Conservation (phyloP, 2,329 filamentous ascomycete species). For the Sclerotinia nivalis region DNA sequence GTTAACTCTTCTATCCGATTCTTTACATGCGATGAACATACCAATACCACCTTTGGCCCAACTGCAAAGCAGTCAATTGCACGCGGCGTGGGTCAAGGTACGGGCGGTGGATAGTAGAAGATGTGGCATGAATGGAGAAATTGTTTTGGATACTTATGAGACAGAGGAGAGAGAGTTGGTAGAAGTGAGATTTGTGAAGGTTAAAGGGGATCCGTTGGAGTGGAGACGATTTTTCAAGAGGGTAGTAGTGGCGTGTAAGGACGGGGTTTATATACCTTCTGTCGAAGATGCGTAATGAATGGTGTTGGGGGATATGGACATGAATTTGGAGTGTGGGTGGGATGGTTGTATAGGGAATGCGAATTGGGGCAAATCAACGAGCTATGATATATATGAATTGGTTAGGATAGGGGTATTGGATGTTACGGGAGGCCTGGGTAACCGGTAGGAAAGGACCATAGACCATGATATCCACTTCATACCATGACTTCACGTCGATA, state of each 20-base stretch:
- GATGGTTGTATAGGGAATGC: neutral
- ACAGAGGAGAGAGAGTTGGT: constrained; percentile 63
- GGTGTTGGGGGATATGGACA: neutral
- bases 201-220: constrained; percentile 93
- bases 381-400: constrained; percentile 1
- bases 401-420: neutral
- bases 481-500: constrained; percentile 1
- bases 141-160: constrained; percentile 67
- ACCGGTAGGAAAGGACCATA: neutral
- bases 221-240: constrained; percentile 98
- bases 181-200: constrained; percentile 89
- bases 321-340: neutral
- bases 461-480: constrained; percentile 10
- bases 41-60: constrained; percentile 56
- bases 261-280: constrained; percentile 69
- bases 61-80: constrained; percentile 52
- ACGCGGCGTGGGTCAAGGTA: constrained; percentile 66
- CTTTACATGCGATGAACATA: constrained; percentile 82
- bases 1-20: constrained; percentile 75
- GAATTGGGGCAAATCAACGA: neutral
- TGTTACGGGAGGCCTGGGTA: neutral
- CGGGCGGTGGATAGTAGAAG: constrained; percentile 71
- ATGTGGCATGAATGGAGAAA: constrained; percentile 73
- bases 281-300: constrained; percentile 1
- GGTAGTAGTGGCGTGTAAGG: constrained; percentile 82